phyloP scores from a whole-genome alignment of 352 stramenopile species.

The Globisporangium sylvaticum region DNA sequence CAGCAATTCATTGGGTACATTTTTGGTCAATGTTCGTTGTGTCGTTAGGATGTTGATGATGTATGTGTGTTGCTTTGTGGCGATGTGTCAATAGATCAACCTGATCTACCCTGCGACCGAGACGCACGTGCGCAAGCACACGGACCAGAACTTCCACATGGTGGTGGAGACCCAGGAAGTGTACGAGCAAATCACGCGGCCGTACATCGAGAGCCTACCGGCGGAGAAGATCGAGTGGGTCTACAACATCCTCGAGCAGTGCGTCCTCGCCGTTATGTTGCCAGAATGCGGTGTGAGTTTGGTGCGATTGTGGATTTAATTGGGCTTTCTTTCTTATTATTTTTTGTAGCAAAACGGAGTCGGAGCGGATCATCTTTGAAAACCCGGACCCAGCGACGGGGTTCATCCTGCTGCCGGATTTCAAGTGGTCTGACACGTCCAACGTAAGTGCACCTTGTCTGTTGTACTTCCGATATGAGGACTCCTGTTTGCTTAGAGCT shows the following conservation, averaged over 20 bases:
- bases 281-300: neutral
- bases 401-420: conserved; percentile 81
- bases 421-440: conserved; percentile 74
- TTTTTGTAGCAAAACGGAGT: conserved; percentile 66
- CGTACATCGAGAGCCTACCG: conserved; percentile 76
- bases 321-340: neutral
- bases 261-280: conserved; percentile 19
- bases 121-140: conserved; percentile 78
- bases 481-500: no score
- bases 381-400: conserved; percentile 55
- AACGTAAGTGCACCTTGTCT: conserved; percentile 37
- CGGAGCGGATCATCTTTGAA: conserved; percentile 78
- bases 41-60: no score
- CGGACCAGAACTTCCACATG: conserved; percentile 80
- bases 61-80: no score
- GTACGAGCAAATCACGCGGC: conserved; percentile 71
- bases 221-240: conserved; percentile 81
- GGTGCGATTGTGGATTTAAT: neutral
- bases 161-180: conserved; percentile 74
- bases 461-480: neutral
- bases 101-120: conserved; percentile 82
- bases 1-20: no score
- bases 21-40: no score
- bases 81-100: no score
- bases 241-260: conserved; percentile 88